Conservation (phyloP, 129 eudicot species). For the Artemisia tridentata region DNA sequence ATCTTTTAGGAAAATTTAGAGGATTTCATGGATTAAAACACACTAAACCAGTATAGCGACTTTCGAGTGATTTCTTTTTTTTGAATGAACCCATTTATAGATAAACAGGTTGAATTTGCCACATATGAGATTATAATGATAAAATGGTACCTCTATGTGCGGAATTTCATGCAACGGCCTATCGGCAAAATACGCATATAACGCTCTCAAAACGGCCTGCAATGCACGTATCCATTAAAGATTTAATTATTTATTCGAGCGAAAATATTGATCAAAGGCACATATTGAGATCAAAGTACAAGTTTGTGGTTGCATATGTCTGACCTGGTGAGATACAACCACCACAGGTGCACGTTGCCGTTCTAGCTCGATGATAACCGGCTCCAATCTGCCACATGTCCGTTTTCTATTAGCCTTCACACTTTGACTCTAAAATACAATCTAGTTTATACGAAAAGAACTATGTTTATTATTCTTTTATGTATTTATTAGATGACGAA, state of each 20-base stretch:
- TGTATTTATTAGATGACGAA: neutral
- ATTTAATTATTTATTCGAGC: neutral
- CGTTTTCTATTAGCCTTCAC: neutral
- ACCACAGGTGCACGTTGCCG: constrained; percentile 98
- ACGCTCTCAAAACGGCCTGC: constrained; percentile 93
- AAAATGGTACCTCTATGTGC: constrained; percentile 74
- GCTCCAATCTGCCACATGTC: constrained; percentile 69
- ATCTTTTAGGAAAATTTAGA: too few species aligned
- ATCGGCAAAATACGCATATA: constrained; percentile 98
- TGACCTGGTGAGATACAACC: constrained; percentile 93
- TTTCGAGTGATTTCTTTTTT: too few species aligned
- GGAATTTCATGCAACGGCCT: constrained; percentile 91
- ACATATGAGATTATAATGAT: neutral
- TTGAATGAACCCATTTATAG: too few species aligned
- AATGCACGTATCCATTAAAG: constrained; percentile 1
- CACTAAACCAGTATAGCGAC: too few species aligned
- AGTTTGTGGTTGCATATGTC: constrained; percentile 4
- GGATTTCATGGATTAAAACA: too few species aligned
- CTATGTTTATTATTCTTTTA: neutral
- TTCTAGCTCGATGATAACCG: constrained; percentile 97
- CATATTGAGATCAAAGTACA: neutral
- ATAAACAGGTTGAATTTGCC: too few species aligned
- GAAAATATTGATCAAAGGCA: neutral
- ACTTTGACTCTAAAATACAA: constrained; percentile 4
- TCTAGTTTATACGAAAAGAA: neutral